Percentiles rank a stretch among this genome's conserved stretches.
Conservation (phyloP, 2,329 filamentous ascomycete genomes). For the Gnomoniopsis sp. region DNA sequence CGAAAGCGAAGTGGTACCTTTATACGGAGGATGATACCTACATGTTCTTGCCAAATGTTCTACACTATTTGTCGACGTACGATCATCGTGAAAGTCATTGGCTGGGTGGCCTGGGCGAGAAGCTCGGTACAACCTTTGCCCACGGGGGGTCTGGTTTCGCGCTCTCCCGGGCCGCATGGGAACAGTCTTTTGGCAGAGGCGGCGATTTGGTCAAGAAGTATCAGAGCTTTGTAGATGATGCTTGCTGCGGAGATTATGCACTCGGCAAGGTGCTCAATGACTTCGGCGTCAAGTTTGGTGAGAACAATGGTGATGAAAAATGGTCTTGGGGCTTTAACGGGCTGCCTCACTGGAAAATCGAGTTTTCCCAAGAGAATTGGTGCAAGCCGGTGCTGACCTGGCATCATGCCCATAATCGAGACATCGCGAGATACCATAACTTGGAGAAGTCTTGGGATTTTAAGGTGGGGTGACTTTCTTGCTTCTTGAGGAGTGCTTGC, state of each 20-base stretch:
- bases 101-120: conserved; percentile 18
- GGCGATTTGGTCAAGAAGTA: conserved; percentile 1
- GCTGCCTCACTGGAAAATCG: conserved; percentile 2
- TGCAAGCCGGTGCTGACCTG: conserved; percentile 14
- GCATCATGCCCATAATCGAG: conserved; percentile 24
- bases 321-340: conserved; percentile 9
- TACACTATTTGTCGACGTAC: conserved; percentile 7
- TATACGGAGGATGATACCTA: conserved; percentile 20
- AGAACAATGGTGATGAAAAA: conserved; percentile 1
- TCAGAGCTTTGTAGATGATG: conserved; percentile 1
- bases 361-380: conserved; percentile 8
- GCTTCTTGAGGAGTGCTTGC: too few species aligned
- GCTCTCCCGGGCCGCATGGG: conserved; percentile 12
- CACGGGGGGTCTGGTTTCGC: conserved; percentile 19
- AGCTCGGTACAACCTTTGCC: conserved; percentile 12
- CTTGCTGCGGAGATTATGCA: conserved; percentile 6
- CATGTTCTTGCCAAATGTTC: conserved; percentile 8
- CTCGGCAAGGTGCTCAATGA: conserved; percentile 10
- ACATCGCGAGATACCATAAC: conserved; percentile 24
- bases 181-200: conserved; percentile 1
- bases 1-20: conserved; percentile 19
- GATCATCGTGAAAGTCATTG: conserved; percentile 11
- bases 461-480: not conserved
- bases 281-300: conserved; percentile 7
- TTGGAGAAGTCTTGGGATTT: conserved; percentile 26